These are phyloP conservation scores for Raddia distichophylla DNA, from an alignment of 176 grass and related monocot genomes.

Conservation along the genomic window DNA sequence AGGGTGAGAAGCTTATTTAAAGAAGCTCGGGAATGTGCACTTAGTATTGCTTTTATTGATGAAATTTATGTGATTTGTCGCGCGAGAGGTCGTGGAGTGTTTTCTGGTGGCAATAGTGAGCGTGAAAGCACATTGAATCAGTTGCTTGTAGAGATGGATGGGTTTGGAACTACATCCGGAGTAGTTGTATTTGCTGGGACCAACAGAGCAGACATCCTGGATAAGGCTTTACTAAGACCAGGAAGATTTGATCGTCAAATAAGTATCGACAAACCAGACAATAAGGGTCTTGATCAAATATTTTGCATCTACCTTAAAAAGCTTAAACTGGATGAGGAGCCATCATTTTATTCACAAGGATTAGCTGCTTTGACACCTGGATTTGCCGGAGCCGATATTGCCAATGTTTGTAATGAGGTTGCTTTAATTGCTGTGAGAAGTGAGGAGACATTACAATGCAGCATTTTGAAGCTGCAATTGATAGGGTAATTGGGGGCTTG, in stretches of 20 bases:
- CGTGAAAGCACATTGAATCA: conserved; percentile 94
- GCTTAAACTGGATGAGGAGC: conserved; percentile 79
- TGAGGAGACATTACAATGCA: conserved; percentile 73
- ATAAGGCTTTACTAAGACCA: conserved; percentile 92
- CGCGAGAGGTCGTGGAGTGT: conserved; percentile 74
- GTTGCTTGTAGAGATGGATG: conserved; percentile 97
- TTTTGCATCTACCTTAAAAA: conserved; percentile 90
- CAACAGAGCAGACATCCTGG: conserved; percentile 89
- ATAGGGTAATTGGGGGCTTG: conserved; percentile 86
- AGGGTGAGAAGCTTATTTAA: conserved; percentile 88
- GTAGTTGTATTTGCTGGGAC: conserved; percentile 95
- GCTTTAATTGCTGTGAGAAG: conserved; percentile 82
- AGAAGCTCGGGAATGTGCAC: conserved; percentile 78
- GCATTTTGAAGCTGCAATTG: conserved; percentile 91
- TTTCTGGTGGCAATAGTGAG: conserved; percentile 67
- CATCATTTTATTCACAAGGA: conserved; percentile 93
- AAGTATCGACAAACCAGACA: conserved; percentile 87
- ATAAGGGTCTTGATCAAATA: conserved; percentile 90
- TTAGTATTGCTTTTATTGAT: conserved; percentile 95
- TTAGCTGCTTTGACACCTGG: conserved; percentile 90
- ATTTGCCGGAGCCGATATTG: conserved; percentile 95
- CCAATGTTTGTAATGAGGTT: conserved; percentile 94
- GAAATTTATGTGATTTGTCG: conserved; percentile 97
- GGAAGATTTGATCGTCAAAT: conserved; percentile 97
- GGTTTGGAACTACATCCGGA: conserved; percentile 84